Evolutionary conservation across 2,329 filamentous ascomycete genomes (phyloP).

Genomic region (Sclerotinia minor): DNA sequence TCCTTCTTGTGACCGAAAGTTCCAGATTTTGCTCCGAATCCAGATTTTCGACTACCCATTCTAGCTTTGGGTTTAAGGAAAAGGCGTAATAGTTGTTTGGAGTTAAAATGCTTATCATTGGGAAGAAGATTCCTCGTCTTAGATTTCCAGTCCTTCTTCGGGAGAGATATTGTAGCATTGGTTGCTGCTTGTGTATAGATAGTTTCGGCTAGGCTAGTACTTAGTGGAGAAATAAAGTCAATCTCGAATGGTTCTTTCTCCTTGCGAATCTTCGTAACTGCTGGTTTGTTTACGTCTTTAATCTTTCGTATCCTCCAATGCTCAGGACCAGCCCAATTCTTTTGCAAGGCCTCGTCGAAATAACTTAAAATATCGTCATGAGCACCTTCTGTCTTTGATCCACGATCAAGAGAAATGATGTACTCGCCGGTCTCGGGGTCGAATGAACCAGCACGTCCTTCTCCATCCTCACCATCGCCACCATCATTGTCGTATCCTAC

Average conservation of each 20-base stretch:
- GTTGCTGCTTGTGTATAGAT: slow-evolving; percentile 81
- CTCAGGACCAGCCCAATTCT: slow-evolving; percentile 98
- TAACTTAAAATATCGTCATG: slow-evolving; percentile 97
- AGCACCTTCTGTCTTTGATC: slow-evolving; percentile 60
- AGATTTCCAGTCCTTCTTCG: slow-evolving; percentile 94
- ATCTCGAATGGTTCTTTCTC: slow-evolving; percentile 97
- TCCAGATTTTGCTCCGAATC: slow-evolving; percentile 49
- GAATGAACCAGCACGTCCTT: slow-evolving; percentile 57
- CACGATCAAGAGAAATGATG: slow-evolving; percentile 74
- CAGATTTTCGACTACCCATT: slow-evolving; percentile 65
- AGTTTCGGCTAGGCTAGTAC: slow-evolving; percentile 67
- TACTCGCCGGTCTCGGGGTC: slow-evolving; percentile 71
- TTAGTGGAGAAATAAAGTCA: slow-evolving; percentile 78
- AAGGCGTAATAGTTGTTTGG: slow-evolving; percentile 80
- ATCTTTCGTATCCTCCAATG: slow-evolving; percentile 97
- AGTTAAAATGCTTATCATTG: slow-evolving; percentile 98
- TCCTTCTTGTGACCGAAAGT: slow-evolving; percentile 51
- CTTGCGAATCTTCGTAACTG: slow-evolving; percentile 68
- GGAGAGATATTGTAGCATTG: slow-evolving; percentile 78
- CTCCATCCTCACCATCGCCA: slow-evolving; percentile 51
- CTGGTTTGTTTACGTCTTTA: slow-evolving; percentile 71
- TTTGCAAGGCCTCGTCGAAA: slow-evolving; percentile 93
- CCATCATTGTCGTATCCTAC: slow-evolving; percentile 56
- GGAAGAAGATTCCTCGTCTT: slow-evolving; percentile 91
- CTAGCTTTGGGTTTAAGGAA: slow-evolving; percentile 95